Conservation (phyloP, 768 basidiomycete species). For the Phylloporus sp. region DNA sequence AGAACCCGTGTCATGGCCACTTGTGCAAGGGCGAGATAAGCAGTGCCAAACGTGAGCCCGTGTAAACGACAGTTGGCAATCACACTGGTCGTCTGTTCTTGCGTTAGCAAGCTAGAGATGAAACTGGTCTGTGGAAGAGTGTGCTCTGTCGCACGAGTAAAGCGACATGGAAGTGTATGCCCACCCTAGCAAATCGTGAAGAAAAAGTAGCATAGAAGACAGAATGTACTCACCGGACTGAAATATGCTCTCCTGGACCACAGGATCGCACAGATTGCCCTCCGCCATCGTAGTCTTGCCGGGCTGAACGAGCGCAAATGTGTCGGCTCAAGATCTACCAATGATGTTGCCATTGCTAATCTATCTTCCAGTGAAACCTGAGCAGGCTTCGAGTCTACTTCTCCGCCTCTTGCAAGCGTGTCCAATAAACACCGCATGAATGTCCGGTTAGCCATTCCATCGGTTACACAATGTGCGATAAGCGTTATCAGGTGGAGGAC, state of each 20-base stretch:
- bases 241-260: background rate
- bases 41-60: slow-evolving; percentile 49
- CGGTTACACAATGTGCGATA: slow-evolving; percentile 48
- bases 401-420: slow-evolving; percentile 24
- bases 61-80: slow-evolving; percentile 38
- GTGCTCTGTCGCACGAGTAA: slow-evolving; percentile 33
- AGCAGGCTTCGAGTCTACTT: background rate
- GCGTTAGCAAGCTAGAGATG: slow-evolving; percentile 23
- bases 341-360: slow-evolving; percentile 39
- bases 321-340: slow-evolving; percentile 36
- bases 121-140: slow-evolving; percentile 36
- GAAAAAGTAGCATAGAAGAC: background rate
- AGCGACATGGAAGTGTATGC: slow-evolving; percentile 48
- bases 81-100: slow-evolving; percentile 30
- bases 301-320: slow-evolving; percentile 26
- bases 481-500: slow-evolving; percentile 41
- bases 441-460: slow-evolving; percentile 42
- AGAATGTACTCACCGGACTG: background rate
- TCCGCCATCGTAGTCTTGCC: slow-evolving; percentile 43
- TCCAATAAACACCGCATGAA: slow-evolving; percentile 46
- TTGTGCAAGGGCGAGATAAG: slow-evolving; percentile 47
- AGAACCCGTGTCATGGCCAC: slow-evolving; percentile 50
- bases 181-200: slow-evolving; percentile 42
- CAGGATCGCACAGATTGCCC: slow-evolving; percentile 39
- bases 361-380: slow-evolving; percentile 34